Evolutionary conservation across 108 stramenopile genomes (phyloP), one percentile per base, ranked within the genome.

Genomic region (Skeletonema grethae): DNA sequence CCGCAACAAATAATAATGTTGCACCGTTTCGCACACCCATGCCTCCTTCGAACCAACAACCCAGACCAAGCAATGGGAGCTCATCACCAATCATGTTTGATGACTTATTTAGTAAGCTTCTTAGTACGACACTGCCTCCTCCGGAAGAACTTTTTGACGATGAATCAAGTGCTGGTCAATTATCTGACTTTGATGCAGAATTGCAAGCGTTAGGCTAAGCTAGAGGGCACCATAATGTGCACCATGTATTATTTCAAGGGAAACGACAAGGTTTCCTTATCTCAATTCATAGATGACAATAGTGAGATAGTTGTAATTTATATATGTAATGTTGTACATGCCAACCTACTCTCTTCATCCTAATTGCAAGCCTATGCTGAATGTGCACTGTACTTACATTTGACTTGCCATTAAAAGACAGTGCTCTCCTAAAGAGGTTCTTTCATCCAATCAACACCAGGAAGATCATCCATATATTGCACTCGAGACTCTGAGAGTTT

Each of bases 401-500:
- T 22, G n/a, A 53, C 22, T 8, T 4, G 8, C 22, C 15, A 3
- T 43, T 3, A 10, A 43, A n/a, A 4, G 41, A 15, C 41, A 43
- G 7, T 63, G 38, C 61, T 25, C 29, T 20, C 63, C 63, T 18
- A 64, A 71, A 6, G 7, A 71, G 2, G 7, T 53, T 75, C 32
- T 53, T 75, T 57, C 53, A 48, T 70, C 79, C 78, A 84, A 63
- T 71, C 62, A 8, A 80, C 70, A 30, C 79, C 79, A n/a, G 76
- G 74, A 24, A 77, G 61, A 77, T 70, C 61, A 84, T 48, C 81
- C 88, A 93, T 83, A 46, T 93, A 93, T 41, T 89, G 68, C 0
- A 77, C 64, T 29, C 92, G 83, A 4, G 89, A 88, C 46, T 89
- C 79, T 69, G 86, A 87, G 25, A 93, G 65, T 2, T 77, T 82